Base-by-base conservation (phyloP, 108 stramenopile species). In the Conticribra guillardii region DNA sequence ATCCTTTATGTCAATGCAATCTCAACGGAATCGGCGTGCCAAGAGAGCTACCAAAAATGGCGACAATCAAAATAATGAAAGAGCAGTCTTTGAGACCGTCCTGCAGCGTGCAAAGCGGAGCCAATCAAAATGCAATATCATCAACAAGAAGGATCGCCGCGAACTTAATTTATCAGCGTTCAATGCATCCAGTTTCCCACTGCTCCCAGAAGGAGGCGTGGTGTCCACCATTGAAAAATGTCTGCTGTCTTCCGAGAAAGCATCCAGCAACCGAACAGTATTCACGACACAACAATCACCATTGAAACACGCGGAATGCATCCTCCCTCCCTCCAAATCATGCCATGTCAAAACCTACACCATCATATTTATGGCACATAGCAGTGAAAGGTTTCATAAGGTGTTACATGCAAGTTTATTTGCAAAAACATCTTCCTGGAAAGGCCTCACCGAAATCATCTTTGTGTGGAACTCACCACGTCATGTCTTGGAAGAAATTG, bases 401-500 rank as follows among this genome's bases (percentile, higher is more conserved):
- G 22, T 60, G 14, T 23, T 45, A 11, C 19, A 44, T 19, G 34
- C 60, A 22, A 41, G 37, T 41, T 41, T 41, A 41, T 23, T 60
- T 18, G 22, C 37, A 18, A 37, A 44, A 18, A 60, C 32, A 24
- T 24, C 23, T 0, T 14, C 19, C 17, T 60, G 60, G 60, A 33
- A 11, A 23, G 60, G 60, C 16, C 0, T 60, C 21, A 46, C 60
- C 23, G 89, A 90, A 72, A 63, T 86, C 29, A 57, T 90, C 8
- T 23, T 88, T 8, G 89, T 90, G 9, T 90, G 89, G 89, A 90
- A 90, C 61, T 82, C 82, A 26, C 75, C 74, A 31, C 73, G 82
- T 32, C 14, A 50, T 17, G 57, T 82, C 2, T 68, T 80, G 11
- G 86, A 84, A 60, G 26, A 19, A 44, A 37, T 60, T 33, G 33